Percentiles rank a stretch among this genome's conserved stretches.
Conservation (phyloP, 495 filamentous ascomycete genomes). For the Penicillium atrosanguineum region DNA sequence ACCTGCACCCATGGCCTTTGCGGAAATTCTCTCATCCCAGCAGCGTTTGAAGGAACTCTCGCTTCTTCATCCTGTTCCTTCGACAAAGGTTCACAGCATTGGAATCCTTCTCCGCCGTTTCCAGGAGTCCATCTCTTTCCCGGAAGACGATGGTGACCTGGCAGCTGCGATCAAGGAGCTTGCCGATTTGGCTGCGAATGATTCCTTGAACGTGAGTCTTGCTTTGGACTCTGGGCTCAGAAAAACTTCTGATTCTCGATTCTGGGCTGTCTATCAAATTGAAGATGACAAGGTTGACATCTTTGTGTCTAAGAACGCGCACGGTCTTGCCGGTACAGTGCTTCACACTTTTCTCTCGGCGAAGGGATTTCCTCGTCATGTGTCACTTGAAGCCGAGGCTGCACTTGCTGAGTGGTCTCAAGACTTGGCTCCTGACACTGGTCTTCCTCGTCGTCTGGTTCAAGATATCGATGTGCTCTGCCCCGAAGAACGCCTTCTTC, state of each 20-base stretch:
- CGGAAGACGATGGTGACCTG: conserved; percentile 19
- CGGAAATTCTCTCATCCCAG: conserved; percentile 50
- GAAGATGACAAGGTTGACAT: conserved; percentile 45
- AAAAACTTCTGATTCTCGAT: conserved; percentile 44
- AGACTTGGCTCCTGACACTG: conserved; percentile 29
- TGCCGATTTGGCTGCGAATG: conserved; percentile 27
- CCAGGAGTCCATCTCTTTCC: conserved; percentile 22
- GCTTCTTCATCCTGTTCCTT: conserved; percentile 45
- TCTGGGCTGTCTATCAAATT: conserved; percentile 54
- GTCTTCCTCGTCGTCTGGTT: conserved; percentile 44
- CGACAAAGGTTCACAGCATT: conserved; percentile 34
- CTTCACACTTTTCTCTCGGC: conserved; percentile 57
- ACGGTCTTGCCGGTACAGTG: conserved; percentile 47
- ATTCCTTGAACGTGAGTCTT: conserved; percentile 36
- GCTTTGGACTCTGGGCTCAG: conserved; percentile 57
- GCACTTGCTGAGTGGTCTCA: conserved; percentile 40
- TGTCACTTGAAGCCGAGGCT: conserved; percentile 52
- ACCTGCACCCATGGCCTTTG: conserved; percentile 40
- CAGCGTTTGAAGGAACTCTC: conserved; percentile 43
- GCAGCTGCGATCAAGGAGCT: conserved; percentile 31
- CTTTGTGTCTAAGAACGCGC: conserved; percentile 54
- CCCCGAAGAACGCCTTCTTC: conserved; percentile 48
- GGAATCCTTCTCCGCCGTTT: conserved; percentile 32
- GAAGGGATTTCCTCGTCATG: conserved; percentile 44
- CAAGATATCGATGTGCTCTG: conserved; percentile 55